Conservation (phyloP, 2,329 filamentous ascomycete species). For the Fusarium sp. region DNA sequence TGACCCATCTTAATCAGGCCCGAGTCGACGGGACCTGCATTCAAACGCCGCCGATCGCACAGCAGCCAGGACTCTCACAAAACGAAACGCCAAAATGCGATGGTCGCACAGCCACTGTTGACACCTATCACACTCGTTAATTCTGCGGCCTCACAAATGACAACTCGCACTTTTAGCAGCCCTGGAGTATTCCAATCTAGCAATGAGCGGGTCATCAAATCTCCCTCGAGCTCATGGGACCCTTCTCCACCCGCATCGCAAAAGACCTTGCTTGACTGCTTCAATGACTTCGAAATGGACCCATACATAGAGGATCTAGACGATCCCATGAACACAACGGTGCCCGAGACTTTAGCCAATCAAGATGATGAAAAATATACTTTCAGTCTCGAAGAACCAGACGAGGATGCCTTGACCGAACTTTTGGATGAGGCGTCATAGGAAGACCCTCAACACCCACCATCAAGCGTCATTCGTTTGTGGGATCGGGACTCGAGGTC, state of each 20-base stretch:
- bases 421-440: constrained; percentile 23
- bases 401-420: constrained; percentile 34
- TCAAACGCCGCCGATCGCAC: constrained; percentile 32
- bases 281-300: constrained; percentile 39
- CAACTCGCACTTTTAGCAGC: constrained; percentile 20
- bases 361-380: constrained; percentile 4
- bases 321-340: neutral
- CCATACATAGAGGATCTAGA: constrained; percentile 27
- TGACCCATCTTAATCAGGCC: constrained; percentile 37
- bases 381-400: constrained; percentile 23
- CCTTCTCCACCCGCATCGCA: constrained; percentile 8
- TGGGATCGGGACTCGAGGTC: constrained; percentile 55
- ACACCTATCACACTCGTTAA: neutral
- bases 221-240: constrained; percentile 7
- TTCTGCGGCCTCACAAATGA: constrained; percentile 20
- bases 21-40: constrained; percentile 24
- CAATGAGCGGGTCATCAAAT: constrained; percentile 13
- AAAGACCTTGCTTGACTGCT: constrained; percentile 26
- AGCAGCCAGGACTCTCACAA: constrained; percentile 10
- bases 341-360: neutral
- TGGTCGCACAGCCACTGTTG: constrained; percentile 24
- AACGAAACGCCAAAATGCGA: constrained; percentile 31
- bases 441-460: constrained; percentile 35
- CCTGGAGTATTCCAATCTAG: constrained; percentile 22
- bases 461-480: constrained; percentile 53